Percentiles rank a stretch among this genome's conserved stretches.
Conservation (phyloP, 2,329 filamentous ascomycete genomes). For the Chrysoporthe austroafricana region DNA sequence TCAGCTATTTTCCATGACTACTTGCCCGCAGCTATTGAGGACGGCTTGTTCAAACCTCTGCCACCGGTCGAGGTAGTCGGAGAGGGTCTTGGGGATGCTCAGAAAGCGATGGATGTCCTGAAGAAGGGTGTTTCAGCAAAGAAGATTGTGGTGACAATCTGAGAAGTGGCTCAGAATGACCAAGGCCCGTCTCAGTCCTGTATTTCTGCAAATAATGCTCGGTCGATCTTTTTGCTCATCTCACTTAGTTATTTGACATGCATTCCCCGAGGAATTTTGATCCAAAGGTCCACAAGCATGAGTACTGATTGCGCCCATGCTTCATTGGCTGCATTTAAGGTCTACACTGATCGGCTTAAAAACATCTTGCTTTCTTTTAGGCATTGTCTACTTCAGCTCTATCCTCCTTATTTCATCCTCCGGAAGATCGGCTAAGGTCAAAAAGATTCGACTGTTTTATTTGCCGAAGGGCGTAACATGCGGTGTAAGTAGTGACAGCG, state of each 20-base stretch:
- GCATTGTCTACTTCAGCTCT: not conserved
- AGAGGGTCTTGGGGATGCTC: conserved; percentile 46
- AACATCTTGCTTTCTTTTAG: too few relatives aligned
- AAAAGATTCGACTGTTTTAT: not conserved
- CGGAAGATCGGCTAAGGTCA: not conserved
- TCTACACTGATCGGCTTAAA: too few relatives aligned
- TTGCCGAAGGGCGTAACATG: not conserved
- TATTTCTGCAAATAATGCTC: not conserved
- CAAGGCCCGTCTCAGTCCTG: not conserved
- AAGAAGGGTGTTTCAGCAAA: conserved; percentile 45
- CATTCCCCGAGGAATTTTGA: not conserved
- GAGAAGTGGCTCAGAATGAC: not conserved
- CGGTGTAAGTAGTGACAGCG: not conserved
- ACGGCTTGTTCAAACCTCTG: conserved; percentile 41
- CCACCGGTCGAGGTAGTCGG: conserved; percentile 45
- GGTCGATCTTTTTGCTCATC: not conserved
- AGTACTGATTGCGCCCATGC: not conserved
- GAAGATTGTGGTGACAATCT: conserved; percentile 44
- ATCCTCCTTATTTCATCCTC: not conserved
- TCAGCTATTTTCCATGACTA: conserved; percentile 44
- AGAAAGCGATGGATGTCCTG: conserved; percentile 44
- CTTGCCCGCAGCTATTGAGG: conserved; percentile 42
- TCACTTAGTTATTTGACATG: not conserved
- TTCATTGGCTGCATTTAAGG: too few relatives aligned
- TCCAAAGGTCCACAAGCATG: too few relatives aligned